Percentiles rank a stretch among this genome's conserved stretches.
Conservation (phyloP, 176 grass and related monocot genomes). For the Stipa capillata region DNA sequence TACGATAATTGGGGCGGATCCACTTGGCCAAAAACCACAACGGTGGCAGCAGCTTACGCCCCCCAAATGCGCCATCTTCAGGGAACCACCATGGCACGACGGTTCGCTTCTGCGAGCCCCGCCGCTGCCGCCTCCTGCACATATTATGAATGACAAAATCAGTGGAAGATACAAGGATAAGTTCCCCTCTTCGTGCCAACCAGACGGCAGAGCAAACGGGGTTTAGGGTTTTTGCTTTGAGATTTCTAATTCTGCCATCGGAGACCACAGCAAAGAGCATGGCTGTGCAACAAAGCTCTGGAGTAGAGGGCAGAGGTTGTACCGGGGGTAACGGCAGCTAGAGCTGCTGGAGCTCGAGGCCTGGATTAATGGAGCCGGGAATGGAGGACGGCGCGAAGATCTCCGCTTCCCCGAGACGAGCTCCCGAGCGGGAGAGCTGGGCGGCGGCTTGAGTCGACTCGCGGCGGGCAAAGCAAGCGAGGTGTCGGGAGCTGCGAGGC, state of each 20-base stretch:
- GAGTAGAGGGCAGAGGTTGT: not conserved
- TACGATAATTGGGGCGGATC: not conserved
- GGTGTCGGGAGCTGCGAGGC: conserved; percentile 2
- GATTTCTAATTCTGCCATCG: not conserved
- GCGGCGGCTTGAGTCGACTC: not conserved
- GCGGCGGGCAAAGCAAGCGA: not conserved
- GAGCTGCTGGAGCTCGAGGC: not conserved
- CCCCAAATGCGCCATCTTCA: conserved; percentile 12
- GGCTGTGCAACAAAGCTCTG: not conserved
- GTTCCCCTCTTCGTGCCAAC: not conserved
- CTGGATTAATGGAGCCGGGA: not conserved
- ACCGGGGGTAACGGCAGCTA: not conserved
- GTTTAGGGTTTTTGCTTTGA: not conserved
- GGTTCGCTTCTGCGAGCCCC: not conserved
- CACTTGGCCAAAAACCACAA: conserved; percentile 18
- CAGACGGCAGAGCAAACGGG: not conserved
- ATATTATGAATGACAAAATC: not conserved
- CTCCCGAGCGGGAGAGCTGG: not conserved
- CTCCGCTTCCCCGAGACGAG: not conserved
- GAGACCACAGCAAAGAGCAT: not conserved
- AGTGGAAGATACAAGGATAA: not conserved
- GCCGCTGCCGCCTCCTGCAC: not conserved
- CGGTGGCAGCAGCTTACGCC: not conserved
- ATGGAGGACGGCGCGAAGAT: conserved; percentile 4
- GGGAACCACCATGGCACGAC: not conserved